Base-by-base conservation (phyloP, 108 stramenopile genomes). In the Nitzschia inconspicua region DNA sequence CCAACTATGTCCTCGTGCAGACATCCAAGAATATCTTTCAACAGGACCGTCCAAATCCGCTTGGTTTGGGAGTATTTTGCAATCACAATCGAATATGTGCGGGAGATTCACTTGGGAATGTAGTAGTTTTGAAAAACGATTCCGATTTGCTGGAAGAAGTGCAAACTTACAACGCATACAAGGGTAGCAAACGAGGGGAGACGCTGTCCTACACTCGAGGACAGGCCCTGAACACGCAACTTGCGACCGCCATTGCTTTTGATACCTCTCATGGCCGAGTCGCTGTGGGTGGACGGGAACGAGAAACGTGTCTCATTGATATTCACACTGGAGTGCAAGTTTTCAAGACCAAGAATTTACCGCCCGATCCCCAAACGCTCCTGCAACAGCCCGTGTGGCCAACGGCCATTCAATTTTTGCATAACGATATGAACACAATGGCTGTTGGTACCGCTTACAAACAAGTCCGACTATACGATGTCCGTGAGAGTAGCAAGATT, bases 321-420 rank as follows among this genome's bases (percentile, higher is more conserved):
- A 20, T 88, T 39, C 67, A 68, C 49, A 85, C 68, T 48, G 82
- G 83, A 1, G 66, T 78, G 28, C 41, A 67, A 0, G 51, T 86
- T 4, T 93, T 85, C 83, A 93, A 91, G 62, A 79, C 88, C 19
- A 93, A 93, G 62, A 93, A 93, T 72, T 44, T 89, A 37, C 78
- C 86, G 31, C 85, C 91, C 5, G 85, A 93, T 77, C 86, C 86
- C 16, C 88, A 85, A 72, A 93, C 91, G 18, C 63, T 93, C 18
- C 55, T 93, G 1, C 88, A 86, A 54, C 83, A 85, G 44, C 88
- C 82, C 5, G 69, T 88, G 20, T 93, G 91, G 91, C 77, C 91
- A 24, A 76, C 86, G 0, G 55, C 84, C 6, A 58, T 93, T 19
- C 58, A 63, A 37, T 89, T 85, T 48, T 48, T 86, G 23, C 25